phyloP scores from a whole-genome alignment of 345 rosid species.

The Physaria fendleri region DNA sequence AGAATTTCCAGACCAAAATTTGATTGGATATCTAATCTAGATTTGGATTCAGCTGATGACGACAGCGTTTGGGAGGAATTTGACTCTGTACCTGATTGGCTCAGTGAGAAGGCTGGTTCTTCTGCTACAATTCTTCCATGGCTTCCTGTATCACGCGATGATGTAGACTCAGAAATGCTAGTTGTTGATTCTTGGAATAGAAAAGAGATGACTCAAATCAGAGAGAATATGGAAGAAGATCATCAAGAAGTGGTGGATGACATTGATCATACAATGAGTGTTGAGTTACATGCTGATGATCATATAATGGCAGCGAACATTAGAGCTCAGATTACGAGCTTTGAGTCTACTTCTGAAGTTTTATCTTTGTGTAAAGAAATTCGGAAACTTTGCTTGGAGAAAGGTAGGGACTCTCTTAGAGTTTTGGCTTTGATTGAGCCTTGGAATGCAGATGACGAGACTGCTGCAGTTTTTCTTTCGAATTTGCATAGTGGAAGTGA shows the following conservation, averaged over 20 bases:
- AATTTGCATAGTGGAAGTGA: constrained; percentile 36
- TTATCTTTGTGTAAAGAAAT: constrained; percentile 44
- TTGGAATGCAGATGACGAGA: constrained; percentile 68
- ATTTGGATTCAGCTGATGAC: constrained; percentile 37
- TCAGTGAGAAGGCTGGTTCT: constrained; percentile 24
- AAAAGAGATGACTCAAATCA: constrained; percentile 26
- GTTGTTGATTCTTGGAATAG: constrained; percentile 28
- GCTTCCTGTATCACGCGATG: constrained; percentile 49
- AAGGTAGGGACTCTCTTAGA: constrained; percentile 31
- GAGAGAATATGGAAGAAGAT: constrained; percentile 31
- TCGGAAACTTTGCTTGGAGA: constrained; percentile 40
- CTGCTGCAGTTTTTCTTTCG: constrained; percentile 47
- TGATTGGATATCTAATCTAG: constrained; percentile 37
- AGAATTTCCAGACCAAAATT: constrained; percentile 37
- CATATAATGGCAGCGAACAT: constrained; percentile 33
- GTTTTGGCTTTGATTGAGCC: constrained; percentile 61
- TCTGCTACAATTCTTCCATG: constrained; percentile 43
- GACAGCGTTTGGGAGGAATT: constrained; percentile 30
- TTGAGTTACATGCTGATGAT: constrained; percentile 33
- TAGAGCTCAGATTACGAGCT: constrained; percentile 34
- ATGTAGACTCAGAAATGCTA: constrained; percentile 27
- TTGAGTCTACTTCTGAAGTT: constrained; percentile 41
- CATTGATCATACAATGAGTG: constrained; percentile 19
- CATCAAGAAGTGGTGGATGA: constrained; percentile 23
- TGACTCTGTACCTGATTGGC: constrained; percentile 53